phyloP scores from a whole-genome alignment of 345 rosid species.

The Clarkia xantiana region DNA sequence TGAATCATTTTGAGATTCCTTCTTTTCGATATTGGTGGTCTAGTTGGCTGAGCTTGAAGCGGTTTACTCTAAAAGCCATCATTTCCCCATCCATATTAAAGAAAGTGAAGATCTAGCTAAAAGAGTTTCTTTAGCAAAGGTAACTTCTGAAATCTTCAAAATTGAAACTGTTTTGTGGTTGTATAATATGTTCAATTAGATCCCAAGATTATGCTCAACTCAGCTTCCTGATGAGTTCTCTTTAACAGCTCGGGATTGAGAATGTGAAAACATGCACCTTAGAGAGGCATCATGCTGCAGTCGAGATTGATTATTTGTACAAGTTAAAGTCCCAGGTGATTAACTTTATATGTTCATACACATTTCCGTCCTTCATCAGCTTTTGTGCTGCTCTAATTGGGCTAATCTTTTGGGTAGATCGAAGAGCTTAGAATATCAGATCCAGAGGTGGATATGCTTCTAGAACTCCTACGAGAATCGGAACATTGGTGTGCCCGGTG shows the following conservation, averaged over 20 bases:
- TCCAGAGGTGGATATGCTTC: conserved; percentile 44
- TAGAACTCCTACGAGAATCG: conserved; percentile 34
- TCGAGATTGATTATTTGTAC: conserved; percentile 44
- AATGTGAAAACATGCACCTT: conserved; percentile 32
- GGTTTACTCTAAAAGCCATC: conserved; percentile 37
- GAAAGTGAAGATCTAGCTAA: conserved; percentile 36
- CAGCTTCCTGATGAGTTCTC: conserved; percentile 6
- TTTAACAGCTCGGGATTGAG: conserved; percentile 45
- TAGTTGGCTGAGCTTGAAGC: conserved; percentile 62
- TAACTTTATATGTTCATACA: not conserved
- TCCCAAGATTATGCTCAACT: not conserved
- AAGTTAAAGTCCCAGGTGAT: conserved; percentile 73
- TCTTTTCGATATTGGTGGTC: conserved; percentile 6
- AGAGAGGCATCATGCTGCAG: conserved; percentile 22
- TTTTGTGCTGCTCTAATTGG: not conserved
- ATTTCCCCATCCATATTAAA: conserved; percentile 37
- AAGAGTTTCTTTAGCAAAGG: conserved; percentile 56
- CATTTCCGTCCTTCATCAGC: conserved; percentile 5
- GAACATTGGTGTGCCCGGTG: conserved; percentile 50
- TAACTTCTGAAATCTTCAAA: conserved; percentile 8
- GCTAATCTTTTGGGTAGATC: conserved; percentile 27
- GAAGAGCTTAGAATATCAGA: conserved; percentile 56
- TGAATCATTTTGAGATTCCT: not conserved
- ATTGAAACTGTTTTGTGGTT: not conserved
- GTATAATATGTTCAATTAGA: not conserved